These are phyloP conservation scores for Fulvia fulva DNA, from an alignment of 2,329 filamentous ascomycete species.

Conservation along the genomic window DNA sequence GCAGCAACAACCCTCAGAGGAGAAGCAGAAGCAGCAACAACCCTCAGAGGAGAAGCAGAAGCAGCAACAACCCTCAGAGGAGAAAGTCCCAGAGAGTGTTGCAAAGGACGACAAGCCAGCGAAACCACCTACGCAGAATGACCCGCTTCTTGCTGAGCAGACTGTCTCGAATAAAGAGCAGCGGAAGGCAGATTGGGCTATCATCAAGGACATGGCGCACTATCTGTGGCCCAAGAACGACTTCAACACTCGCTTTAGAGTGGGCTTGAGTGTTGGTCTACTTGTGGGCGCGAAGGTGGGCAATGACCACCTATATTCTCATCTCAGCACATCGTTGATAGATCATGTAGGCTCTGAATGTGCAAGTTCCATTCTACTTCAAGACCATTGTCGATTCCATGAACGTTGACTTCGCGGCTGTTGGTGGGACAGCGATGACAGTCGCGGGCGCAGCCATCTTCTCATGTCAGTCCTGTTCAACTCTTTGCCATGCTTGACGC, in stretches of 20 bases:
- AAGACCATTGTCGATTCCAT: conserved; percentile 96
- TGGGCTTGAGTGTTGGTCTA: conserved; percentile 76
- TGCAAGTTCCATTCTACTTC: conserved; percentile 98
- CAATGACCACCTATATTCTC: conserved; percentile 12
- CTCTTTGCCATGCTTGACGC: neutral
- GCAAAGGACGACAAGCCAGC: conserved; percentile 30
- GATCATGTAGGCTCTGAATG: conserved; percentile 66
- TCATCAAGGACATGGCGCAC: conserved; percentile 94
- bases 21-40: conserved; percentile 29
- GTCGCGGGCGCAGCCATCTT: conserved; percentile 90
- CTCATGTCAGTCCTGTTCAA: conserved; percentile 44
- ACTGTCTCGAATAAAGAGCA: conserved; percentile 75
- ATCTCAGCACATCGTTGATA: conserved; percentile 32
- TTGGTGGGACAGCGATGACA: conserved; percentile 83
- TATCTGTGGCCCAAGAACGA: conserved; percentile 95
- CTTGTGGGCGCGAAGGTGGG: conserved; percentile 79
- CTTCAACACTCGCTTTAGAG: conserved; percentile 75
- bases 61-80: conserved; percentile 25
- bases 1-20: conserved; percentile 24
- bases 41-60: conserved; percentile 23
- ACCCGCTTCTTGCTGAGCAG: conserved; percentile 61
- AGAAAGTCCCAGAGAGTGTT: conserved; percentile 34
- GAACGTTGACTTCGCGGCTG: conserved; percentile 86
- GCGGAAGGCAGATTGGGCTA: conserved; percentile 95
- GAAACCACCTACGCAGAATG: conserved; percentile 38